A percentile compares a stretch with the other conserved stretches of the same genome.
These are phyloP conservation scores for Boehmeria nivea DNA, from an alignment of 306 rosid species.

Conservation along the genomic window DNA sequence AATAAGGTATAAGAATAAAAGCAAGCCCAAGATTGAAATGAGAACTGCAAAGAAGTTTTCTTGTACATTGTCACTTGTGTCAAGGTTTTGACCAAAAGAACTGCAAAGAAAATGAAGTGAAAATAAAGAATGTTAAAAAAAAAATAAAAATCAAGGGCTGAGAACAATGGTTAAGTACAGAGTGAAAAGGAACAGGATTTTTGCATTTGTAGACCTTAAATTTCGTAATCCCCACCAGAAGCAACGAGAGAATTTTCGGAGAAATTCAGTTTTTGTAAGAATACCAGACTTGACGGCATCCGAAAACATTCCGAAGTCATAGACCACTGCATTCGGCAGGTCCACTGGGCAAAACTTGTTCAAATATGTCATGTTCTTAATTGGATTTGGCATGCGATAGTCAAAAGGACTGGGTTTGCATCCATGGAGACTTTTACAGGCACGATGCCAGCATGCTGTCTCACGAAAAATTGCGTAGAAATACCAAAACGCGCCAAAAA, in stretches of 20 bases:
- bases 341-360: constrained; percentile 4
- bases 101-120: too few species aligned
- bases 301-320: constrained; percentile 27
- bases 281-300: constrained; percentile 22
- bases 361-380: neutral
- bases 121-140: too few species aligned
- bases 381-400: neutral
- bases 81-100: constrained; percentile 53
- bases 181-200: too few species aligned
- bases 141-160: too few species aligned
- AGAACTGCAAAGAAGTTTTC: constrained; percentile 47
- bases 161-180: too few species aligned
- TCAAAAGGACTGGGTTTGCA: neutral
- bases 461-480: constrained; percentile 17
- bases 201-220: constrained; percentile 28
- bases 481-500: constrained; percentile 34
- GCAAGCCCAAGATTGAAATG: constrained; percentile 47
- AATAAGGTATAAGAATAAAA: constrained; percentile 47
- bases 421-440: neutral
- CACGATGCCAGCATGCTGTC: constrained; percentile 23
- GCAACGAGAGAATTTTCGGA: constrained; percentile 17
- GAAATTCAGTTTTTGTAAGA: constrained; percentile 14
- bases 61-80: constrained; percentile 32
- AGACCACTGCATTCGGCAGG: neutral
- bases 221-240: constrained; percentile 43